phyloP scores from a whole-genome alignment of 2,329 filamentous ascomycete species.

The Colletotrichum lupini region DNA sequence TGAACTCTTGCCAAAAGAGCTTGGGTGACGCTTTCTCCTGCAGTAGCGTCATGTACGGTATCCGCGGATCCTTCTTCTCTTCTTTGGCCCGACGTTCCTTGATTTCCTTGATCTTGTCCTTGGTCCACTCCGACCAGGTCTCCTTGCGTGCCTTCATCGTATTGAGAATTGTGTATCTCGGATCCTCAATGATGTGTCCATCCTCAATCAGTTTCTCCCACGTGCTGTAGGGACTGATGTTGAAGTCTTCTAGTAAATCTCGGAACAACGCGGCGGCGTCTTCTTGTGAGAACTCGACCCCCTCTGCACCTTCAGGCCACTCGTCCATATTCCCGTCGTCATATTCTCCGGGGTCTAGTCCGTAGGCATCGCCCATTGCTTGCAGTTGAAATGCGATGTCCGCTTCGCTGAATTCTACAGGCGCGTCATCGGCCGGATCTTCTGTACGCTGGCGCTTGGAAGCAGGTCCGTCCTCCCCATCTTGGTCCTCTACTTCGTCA shows the following conservation, averaged over 20 bases:
- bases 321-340: constrained; percentile 70
- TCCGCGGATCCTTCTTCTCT: constrained; percentile 83
- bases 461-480: constrained; percentile 51
- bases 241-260: constrained; percentile 84
- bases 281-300: constrained; percentile 75
- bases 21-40: constrained; percentile 87
- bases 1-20: constrained; percentile 97
- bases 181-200: constrained; percentile 83
- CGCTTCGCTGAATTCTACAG: constrained; percentile 89
- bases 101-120: constrained; percentile 77
- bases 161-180: constrained; percentile 83
- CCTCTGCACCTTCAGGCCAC: constrained; percentile 79
- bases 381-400: constrained; percentile 94
- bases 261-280: constrained; percentile 85
- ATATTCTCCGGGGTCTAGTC: constrained; percentile 80
- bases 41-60: constrained; percentile 85
- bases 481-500: constrained; percentile 56
- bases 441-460: constrained; percentile 73
- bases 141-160: constrained; percentile 87
- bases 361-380: constrained; percentile 89
- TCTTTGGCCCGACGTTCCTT: constrained; percentile 79
- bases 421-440: constrained; percentile 60
- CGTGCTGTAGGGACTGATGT: constrained; percentile 86
- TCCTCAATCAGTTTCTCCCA: constrained; percentile 93
- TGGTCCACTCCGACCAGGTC: constrained; percentile 86